Evolutionary conservation across 1,284 basidiomycete species (phyloP).

Genomic region (Pyrrhoderma lamaoense): DNA sequence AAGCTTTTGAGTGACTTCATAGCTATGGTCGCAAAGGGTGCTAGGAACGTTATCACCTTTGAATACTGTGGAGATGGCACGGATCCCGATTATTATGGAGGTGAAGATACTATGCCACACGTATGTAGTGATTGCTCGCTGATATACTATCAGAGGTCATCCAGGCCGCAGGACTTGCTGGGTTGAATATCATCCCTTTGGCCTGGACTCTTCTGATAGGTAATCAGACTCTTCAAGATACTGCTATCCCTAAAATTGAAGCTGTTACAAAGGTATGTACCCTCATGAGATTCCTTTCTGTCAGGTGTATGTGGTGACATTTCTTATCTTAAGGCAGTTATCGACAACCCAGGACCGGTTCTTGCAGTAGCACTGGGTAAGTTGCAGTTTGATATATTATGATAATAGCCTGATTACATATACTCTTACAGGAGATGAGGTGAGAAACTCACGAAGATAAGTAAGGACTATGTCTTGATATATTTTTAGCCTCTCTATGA

Average conservation of each 20-base stretch:
- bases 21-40: constrained; percentile 14
- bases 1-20: constrained; percentile 9
- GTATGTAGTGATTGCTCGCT: neutral
- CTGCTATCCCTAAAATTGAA: constrained; percentile 16
- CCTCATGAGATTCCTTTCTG: neutral
- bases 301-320: too few relatives aligned
- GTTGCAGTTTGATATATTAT: neutral
- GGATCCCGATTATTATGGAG: constrained; percentile 13
- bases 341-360: constrained; percentile 17
- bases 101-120: neutral
- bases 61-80: constrained; percentile 18
- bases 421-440: constrained; percentile 11
- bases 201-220: constrained; percentile 16
- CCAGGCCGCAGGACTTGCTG: constrained; percentile 14
- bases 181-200: constrained; percentile 16
- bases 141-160: constrained; percentile 15
- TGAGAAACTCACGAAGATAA: too few relatives aligned
- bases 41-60: constrained; percentile 17
- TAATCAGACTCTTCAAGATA: constrained; percentile 10
- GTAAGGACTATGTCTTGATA: too few relatives aligned
- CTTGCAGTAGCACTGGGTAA: constrained; percentile 17
- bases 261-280: constrained; percentile 12
- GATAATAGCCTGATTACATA: neutral
- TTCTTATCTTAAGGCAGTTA: constrained; percentile 13
- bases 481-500: constrained; percentile 15